Evolutionary conservation across 306 rosid species (phyloP).

Genomic region (Coriaria nepalensis): DNA sequence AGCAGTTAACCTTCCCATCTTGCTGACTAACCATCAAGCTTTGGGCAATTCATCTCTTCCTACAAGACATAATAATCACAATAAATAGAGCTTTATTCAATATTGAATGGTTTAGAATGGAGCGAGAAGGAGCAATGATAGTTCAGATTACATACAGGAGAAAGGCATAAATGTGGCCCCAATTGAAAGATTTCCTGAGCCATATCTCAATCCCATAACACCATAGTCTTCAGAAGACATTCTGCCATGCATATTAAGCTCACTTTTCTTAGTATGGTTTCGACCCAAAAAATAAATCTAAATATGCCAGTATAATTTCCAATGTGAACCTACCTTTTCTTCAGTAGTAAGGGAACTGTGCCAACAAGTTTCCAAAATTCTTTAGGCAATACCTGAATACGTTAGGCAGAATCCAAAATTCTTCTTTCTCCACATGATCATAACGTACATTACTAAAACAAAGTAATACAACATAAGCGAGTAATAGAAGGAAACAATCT

Average conservation of each 20-base stretch:
- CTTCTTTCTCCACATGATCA: slow-evolving; percentile 1
- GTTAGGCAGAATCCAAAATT: slow-evolving; percentile 20
- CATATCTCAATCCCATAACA: slow-evolving; percentile 79
- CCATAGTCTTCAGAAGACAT: slow-evolving; percentile 58
- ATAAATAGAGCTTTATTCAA: slow-evolving; percentile 3
- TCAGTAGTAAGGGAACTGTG: slow-evolving; percentile 55
- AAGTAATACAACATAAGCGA: neutral
- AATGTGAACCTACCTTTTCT: slow-evolving; percentile 47
- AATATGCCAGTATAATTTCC: slow-evolving; percentile 8
- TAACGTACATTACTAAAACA: neutral
- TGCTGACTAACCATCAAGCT: slow-evolving; percentile 77
- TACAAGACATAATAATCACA: slow-evolving; percentile 26
- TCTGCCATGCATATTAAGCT: slow-evolving; percentile 19
- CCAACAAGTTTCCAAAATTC: no score
- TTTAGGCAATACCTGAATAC: slow-evolving; percentile 55
- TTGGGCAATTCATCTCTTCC: slow-evolving; percentile 59
- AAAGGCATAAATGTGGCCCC: slow-evolving; percentile 68
- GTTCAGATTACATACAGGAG: slow-evolving; percentile 35
- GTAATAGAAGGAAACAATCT: slow-evolving; percentile 1
- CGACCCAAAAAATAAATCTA: slow-evolving; percentile 11
- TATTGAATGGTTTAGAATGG: no score
- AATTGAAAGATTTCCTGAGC: slow-evolving; percentile 59
- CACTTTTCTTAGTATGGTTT: neutral
- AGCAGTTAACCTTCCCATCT: slow-evolving; percentile 75
- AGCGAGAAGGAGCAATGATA: no score